phyloP scores from a whole-genome alignment of 1,284 basidiomycete species.

The Sporisorium exsertum region DNA sequence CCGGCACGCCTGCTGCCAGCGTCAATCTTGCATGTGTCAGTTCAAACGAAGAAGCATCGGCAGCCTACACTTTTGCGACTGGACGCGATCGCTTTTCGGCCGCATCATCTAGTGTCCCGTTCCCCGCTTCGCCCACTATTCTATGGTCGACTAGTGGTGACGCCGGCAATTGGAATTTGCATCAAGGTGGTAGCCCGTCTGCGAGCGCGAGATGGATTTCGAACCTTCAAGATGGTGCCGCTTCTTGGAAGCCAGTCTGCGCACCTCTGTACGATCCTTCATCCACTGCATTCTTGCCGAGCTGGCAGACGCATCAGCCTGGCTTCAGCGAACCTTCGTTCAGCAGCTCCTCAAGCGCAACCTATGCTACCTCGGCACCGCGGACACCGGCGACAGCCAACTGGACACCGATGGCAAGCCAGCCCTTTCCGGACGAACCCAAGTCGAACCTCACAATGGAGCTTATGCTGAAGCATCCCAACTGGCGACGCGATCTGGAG shows the following conservation, averaged over 20 bases:
- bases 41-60: neutral
- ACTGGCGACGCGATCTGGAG: slow-evolving; percentile 20
- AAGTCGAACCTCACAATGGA: neutral
- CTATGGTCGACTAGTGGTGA: neutral
- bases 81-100: neutral
- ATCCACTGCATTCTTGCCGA: neutral
- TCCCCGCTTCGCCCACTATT: neutral
- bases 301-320: neutral
- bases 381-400: neutral
- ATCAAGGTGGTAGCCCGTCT: neutral
- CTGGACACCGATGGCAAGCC: neutral
- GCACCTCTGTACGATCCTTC: neutral
- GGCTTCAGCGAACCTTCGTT: slow-evolving; percentile 1
- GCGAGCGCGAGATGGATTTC: neutral
- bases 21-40: neutral
- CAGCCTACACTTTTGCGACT: neutral
- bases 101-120: neutral
- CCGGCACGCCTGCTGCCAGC: neutral
- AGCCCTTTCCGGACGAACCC: neutral
- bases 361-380: neutral
- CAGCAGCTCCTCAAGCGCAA: neutral
- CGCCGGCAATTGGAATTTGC: neutral
- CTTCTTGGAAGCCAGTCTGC: neutral
- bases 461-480: slow-evolving; percentile 26
- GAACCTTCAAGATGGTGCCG: neutral